These are phyloP conservation scores for Lonicera japonica DNA, from an alignment of 129 eudicot species.

Conservation along the genomic window DNA sequence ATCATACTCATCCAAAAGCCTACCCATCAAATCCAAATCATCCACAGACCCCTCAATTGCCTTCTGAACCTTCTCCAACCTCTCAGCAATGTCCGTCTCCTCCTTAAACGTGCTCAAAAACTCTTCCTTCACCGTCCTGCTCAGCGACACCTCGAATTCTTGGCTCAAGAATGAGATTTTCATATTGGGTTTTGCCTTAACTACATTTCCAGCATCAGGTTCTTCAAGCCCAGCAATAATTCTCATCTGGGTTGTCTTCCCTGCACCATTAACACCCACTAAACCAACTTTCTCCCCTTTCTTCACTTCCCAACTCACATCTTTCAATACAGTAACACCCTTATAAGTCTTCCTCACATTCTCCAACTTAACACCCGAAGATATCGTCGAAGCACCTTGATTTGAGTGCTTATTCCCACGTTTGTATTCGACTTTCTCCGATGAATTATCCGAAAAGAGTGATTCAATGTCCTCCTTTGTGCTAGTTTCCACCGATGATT, in stretches of 20 bases:
- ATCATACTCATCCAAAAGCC: conserved; percentile 96
- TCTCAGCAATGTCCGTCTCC: conserved; percentile 76
- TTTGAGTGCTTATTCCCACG: conserved; percentile 39
- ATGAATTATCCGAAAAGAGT: conserved; percentile 46
- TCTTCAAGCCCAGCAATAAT: conserved; percentile 80
- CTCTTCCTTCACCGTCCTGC: conserved; percentile 88
- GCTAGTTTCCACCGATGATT: conserved; percentile 43
- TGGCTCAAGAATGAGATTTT: conserved; percentile 83
- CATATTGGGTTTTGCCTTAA: conserved; percentile 89
- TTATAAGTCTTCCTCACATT: conserved; percentile 74
- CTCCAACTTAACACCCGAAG: conserved; percentile 88
- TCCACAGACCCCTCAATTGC: conserved; percentile 82
- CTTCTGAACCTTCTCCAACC: conserved; percentile 91
- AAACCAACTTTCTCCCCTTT: conserved; percentile 93
- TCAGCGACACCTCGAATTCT: conserved; percentile 79
- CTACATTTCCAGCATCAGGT: conserved; percentile 83
- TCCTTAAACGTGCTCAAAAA: conserved; percentile 85
- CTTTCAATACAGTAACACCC: conserved; percentile 88
- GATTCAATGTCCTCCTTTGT: conserved; percentile 61
- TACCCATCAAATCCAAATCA: conserved; percentile 96
- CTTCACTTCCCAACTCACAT: conserved; percentile 92
- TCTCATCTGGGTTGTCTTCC: conserved; percentile 93
- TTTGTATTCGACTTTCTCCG: conserved; percentile 22
- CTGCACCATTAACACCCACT: conserved; percentile 98
- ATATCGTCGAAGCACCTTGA: conserved; percentile 71